Evolutionary conservation across 768 basidiomycete species (phyloP), one percentile per base, ranked within the genome.

Genomic region (Suillus paluster): DNA sequence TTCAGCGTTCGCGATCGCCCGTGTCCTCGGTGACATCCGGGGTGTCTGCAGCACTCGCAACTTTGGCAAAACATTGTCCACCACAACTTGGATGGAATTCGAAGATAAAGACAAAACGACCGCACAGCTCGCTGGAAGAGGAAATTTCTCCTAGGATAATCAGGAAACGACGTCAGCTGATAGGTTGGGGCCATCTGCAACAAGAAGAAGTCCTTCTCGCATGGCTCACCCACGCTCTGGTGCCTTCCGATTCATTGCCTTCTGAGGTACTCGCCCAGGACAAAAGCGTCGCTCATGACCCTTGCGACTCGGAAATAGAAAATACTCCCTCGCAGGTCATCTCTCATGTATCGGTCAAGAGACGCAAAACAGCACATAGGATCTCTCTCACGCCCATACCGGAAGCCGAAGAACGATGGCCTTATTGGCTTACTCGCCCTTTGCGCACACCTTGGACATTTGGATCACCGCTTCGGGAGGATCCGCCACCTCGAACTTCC

Each of bases 341-440:
- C 25, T 45, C 8, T 27, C 39, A 17, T 53, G 21, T 25, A 54
- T 30, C 23, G 23, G n/a, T 55, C 10, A 39, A 39, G 17, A 5
- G 17, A 38, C 36, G 15, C n/a, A 9, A 17, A 21, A 27, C 6
- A 25, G 9, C 34, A 34, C 23, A 33, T 38, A 21, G n/a, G 10
- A 8, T 30, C 17, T 23, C 41, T 38, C 15, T 46, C 21, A n/a
- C 56, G 9, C 39, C 56, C 56, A 44, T 59, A 23, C 52, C 49
- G 19, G 33, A 44, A 10, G 33, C 11, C 4, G 15, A 30, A 1
- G 39, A 48, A 14, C 15, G 52, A 38, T 33, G 33, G 30, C 15
- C 62, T 30, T 53, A 8, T 25, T 64, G 63, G 63, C 41, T 64
- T 33, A 50, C 63, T 17, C 60, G 63, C 10, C 33, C 60, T 19